Percentiles rank a stretch among this genome's conserved stretches.
These are phyloP conservation scores for Trapa bicornis DNA, from an alignment of 345 rosid species.

Conservation along the genomic window DNA sequence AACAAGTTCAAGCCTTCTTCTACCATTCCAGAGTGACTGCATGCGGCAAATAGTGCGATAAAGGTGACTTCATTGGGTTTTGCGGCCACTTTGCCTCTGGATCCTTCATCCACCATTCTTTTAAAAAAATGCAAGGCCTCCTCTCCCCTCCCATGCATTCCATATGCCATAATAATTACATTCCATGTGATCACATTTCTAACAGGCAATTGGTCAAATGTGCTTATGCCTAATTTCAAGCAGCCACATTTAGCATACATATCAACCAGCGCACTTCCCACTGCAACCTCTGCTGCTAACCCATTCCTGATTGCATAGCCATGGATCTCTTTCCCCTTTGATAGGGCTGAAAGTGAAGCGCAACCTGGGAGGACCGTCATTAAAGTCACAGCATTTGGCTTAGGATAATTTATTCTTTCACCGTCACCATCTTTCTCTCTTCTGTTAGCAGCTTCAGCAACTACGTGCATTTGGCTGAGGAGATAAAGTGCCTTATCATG, in stretches of 20 bases:
- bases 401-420: constrained; percentile 16
- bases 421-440: constrained; percentile 9
- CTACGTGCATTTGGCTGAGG: constrained; percentile 53
- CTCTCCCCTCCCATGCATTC: constrained; percentile 76
- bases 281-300: constrained; percentile 59
- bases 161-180: constrained; percentile 81
- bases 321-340: constrained; percentile 84
- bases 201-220: constrained; percentile 49
- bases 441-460: constrained; percentile 12
- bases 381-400: constrained; percentile 71
- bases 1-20: constrained; percentile 62
- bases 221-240: constrained; percentile 40
- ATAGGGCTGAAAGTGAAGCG: constrained; percentile 58
- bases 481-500: constrained; percentile 47
- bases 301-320: constrained; percentile 63
- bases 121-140: constrained; percentile 55
- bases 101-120: constrained; percentile 32
- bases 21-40: constrained; percentile 85
- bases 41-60: constrained; percentile 64
- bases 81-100: constrained; percentile 15
- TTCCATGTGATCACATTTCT: constrained; percentile 80
- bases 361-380: constrained; percentile 83
- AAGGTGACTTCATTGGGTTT: constrained; percentile 76
- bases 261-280: constrained; percentile 86
- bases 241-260: constrained; percentile 91